These are phyloP conservation scores for Protomyces lactucae-debilis DNA, from an alignment of 1,139 yeast genomes.

Conservation along the genomic window DNA sequence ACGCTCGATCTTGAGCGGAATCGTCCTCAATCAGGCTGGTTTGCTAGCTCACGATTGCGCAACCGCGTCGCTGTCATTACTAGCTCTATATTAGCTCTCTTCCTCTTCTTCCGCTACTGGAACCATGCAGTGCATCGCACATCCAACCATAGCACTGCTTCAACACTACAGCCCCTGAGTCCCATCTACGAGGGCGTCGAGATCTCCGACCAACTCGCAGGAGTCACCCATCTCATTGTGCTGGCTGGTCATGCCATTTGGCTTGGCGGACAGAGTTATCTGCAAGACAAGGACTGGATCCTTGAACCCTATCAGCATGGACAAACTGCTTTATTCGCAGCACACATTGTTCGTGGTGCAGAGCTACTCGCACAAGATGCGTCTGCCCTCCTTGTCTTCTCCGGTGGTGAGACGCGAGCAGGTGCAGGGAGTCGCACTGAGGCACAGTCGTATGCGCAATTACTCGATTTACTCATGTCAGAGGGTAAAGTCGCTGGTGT, in stretches of 20 bases:
- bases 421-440: constrained; percentile 18
- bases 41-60: constrained; percentile 16
- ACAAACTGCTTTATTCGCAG: constrained; percentile 63
- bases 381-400: constrained; percentile 46
- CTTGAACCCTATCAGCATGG: constrained; percentile 63
- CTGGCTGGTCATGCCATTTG: constrained; percentile 70
- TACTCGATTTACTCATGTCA: constrained; percentile 23
- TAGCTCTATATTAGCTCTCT: background rate
- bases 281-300: constrained; percentile 46
- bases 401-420: constrained; percentile 46
- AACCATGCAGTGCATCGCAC: background rate
- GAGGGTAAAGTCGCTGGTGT: background rate
- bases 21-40: background rate
- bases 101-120: background rate
- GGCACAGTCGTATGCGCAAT: constrained; percentile 17
- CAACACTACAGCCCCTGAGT: background rate
- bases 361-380: constrained; percentile 38
- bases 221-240: constrained; percentile 44
- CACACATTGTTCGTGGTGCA: constrained; percentile 51
- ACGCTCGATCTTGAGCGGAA: background rate
- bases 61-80: constrained; percentile 3
- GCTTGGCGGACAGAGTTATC: constrained; percentile 46
- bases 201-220: background rate
- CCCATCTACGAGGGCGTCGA: constrained; percentile 14
- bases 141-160: background rate